A percentile compares a stretch with the other conserved stretches of the same genome.
Evolutionary conservation across 1,139 yeast species (phyloP).

Genomic region (Yamadazyma triangularis): DNA sequence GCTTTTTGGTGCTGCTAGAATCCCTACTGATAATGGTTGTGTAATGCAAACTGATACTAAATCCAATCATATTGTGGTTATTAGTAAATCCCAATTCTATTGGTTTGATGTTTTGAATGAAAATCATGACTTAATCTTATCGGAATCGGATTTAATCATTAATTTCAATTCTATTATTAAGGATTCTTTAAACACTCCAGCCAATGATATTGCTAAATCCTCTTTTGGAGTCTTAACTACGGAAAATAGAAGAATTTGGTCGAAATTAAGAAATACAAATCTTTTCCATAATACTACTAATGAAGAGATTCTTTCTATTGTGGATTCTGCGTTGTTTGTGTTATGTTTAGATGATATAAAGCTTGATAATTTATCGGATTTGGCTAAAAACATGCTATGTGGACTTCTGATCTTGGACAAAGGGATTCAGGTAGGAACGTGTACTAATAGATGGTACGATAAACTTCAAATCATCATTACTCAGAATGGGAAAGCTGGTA

Average conservation of each 20-base stretch:
- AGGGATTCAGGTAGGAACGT: slow-evolving; percentile 89
- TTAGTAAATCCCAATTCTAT: slow-evolving; percentile 82
- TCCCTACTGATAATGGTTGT: slow-evolving; percentile 77
- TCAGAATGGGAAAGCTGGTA: slow-evolving; percentile 89
- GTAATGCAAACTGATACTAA: slow-evolving; percentile 75
- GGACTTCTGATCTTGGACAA: slow-evolving; percentile 75
- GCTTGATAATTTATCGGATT: slow-evolving; percentile 59
- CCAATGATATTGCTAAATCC: slow-evolving; percentile 68
- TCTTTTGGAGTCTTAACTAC: slow-evolving; percentile 89
- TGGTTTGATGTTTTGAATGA: slow-evolving; percentile 89
- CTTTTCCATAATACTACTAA: slow-evolving; percentile 47
- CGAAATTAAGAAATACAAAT: slow-evolving; percentile 56
- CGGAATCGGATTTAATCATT: slow-evolving; percentile 69
- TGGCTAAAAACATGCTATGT: slow-evolving; percentile 81
- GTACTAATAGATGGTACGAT: slow-evolving; percentile 94
- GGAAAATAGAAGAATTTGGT: slow-evolving; percentile 85
- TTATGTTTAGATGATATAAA: slow-evolving; percentile 78
- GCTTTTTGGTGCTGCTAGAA: slow-evolving; percentile 80
- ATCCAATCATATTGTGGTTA: slow-evolving; percentile 78
- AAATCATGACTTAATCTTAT: slow-evolving; percentile 61
- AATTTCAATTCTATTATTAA: slow-evolving; percentile 72
- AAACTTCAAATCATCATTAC: slow-evolving; percentile 85
- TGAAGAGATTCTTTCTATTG: slow-evolving; percentile 64
- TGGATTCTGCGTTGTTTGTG: slow-evolving; percentile 78
- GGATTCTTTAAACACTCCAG: slow-evolving; percentile 61